Evolutionary conservation across 345 rosid genomes (phyloP).

Genomic region (Hibiscus mutabilis): DNA sequence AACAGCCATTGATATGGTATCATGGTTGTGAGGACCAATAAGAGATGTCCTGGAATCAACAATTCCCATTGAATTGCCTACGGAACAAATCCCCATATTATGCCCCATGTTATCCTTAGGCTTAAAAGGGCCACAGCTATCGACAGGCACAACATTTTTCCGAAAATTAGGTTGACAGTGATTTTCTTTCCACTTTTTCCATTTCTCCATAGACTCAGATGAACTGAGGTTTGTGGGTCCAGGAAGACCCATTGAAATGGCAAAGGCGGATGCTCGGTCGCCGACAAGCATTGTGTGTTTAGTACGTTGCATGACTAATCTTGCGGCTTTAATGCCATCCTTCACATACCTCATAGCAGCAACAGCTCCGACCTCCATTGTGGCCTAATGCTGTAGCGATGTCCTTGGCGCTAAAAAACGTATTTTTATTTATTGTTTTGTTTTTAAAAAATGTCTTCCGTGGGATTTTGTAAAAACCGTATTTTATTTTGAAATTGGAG

Average conservation of each 20-base stretch:
- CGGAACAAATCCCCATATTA: conserved; percentile 15
- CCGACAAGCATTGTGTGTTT: conserved; percentile 82
- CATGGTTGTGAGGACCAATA: conserved; percentile 73
- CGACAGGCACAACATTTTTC: conserved; percentile 57
- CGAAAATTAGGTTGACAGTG: conserved; percentile 78
- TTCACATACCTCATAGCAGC: conserved; percentile 93
- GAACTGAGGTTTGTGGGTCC: conserved; percentile 89
- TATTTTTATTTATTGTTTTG: too few relatives aligned
- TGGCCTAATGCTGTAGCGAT: too few relatives aligned
- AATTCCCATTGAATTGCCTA: conserved; percentile 26
- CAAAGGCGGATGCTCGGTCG: conserved; percentile 75
- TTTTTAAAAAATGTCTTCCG: too few relatives aligned
- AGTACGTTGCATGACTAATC: conserved; percentile 71
- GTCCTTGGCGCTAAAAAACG: too few relatives aligned
- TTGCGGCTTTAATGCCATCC: conserved; percentile 90
- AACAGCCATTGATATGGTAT: conserved; percentile 90
- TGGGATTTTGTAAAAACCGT: too few relatives aligned
- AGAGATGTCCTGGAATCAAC: conserved; percentile 35
- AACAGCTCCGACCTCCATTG: conserved; percentile 98
- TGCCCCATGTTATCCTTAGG: conserved; percentile 20
- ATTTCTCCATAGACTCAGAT: conserved; percentile 59
- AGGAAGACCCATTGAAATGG: conserved; percentile 87
- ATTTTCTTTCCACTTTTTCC: conserved; percentile 70
- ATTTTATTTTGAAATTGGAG: too few relatives aligned
- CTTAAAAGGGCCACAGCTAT: conserved; percentile 78